Evolutionary conservation across 2,329 filamentous ascomycete genomes (phyloP).

Genomic region (Fusarium incarnatum): DNA sequence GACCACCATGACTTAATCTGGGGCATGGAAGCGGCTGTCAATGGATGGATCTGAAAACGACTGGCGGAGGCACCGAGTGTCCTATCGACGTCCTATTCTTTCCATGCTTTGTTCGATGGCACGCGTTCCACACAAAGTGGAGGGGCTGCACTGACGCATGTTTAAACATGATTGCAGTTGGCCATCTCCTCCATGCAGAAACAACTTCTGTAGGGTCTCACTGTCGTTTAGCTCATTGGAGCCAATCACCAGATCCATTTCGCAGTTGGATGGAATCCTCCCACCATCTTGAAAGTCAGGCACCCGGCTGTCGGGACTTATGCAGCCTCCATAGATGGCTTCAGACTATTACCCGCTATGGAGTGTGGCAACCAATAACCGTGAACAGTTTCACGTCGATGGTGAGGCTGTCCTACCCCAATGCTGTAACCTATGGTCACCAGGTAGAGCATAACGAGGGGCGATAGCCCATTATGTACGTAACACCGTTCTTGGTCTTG

Average conservation of each 20-base stretch:
- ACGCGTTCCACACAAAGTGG: constrained; percentile 46
- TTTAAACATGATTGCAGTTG: constrained; percentile 40
- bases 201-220: constrained; percentile 38
- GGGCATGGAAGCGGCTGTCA: constrained; percentile 4
- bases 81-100: constrained; percentile 31
- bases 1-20: constrained; percentile 5
- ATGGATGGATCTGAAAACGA: constrained; percentile 29
- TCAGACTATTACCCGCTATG: constrained; percentile 16
- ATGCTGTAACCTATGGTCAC: constrained; percentile 21
- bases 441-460: constrained; percentile 23
- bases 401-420: constrained; percentile 25
- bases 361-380: constrained; percentile 15
- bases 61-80: constrained; percentile 30
- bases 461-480: constrained; percentile 9
- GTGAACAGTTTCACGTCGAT: constrained; percentile 28
- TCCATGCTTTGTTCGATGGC: constrained; percentile 40
- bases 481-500: constrained; percentile 26
- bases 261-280: constrained; percentile 23
- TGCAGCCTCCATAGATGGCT: constrained; percentile 28
- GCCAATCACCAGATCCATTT: constrained; percentile 30
- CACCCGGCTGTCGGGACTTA: constrained; percentile 32
- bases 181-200: constrained; percentile 36
- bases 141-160: constrained; percentile 44
- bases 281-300: constrained; percentile 38
- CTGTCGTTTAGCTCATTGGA: constrained; percentile 33